phyloP scores from a whole-genome alignment of 192 early-diverging fungal genomes.

The Geranomyces variabilis region DNA sequence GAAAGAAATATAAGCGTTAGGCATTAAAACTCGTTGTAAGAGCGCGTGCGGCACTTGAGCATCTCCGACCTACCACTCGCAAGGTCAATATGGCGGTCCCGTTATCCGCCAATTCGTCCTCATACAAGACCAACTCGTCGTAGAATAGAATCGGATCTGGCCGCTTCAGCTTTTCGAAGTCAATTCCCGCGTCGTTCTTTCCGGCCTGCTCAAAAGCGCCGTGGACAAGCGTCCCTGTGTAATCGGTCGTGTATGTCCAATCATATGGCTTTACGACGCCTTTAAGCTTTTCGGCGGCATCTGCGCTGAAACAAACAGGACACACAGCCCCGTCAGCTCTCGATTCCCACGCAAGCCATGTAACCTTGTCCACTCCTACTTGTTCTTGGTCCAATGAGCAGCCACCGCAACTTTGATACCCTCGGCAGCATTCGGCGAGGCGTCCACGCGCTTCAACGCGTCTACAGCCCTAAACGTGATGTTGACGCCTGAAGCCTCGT shows the following conservation, averaged over 20 bases:
- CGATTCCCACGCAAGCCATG: not conserved
- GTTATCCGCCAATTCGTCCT: slow-evolving; percentile 97
- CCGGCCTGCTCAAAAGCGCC: not conserved
- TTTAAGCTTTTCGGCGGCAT: slow-evolving; percentile 61
- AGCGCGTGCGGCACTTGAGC: not conserved
- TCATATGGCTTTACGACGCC: slow-evolving; percentile 93
- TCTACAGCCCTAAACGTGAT: slow-evolving; percentile 71
- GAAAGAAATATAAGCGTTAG: too few species aligned
- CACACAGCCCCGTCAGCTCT: not conserved
- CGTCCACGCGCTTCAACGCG: slow-evolving; percentile 73
- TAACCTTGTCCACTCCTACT: slow-evolving; percentile 45
- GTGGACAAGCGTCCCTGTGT: slow-evolving; percentile 62
- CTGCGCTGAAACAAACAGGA: slow-evolving; percentile 3
- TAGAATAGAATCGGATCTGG: slow-evolving; percentile 92
- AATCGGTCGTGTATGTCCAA: slow-evolving; percentile 92
- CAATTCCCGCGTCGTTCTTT: slow-evolving; percentile 55
- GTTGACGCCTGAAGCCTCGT: slow-evolving; percentile 54
- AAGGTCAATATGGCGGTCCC: slow-evolving; percentile 80
- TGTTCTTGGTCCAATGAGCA: slow-evolving; percentile 81
- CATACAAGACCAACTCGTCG: slow-evolving; percentile 91
- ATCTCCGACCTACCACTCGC: slow-evolving; percentile 71
- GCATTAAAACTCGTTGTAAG: not conserved
- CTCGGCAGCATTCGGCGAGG: slow-evolving; percentile 66
- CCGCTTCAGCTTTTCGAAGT: slow-evolving; percentile 73
- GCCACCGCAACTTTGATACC: slow-evolving; percentile 84